A percentile compares a stretch with the other conserved stretches of the same genome.
Evolutionary conservation across 1,139 yeast genomes (phyloP).

Genomic region (Taphrina sp.): DNA sequence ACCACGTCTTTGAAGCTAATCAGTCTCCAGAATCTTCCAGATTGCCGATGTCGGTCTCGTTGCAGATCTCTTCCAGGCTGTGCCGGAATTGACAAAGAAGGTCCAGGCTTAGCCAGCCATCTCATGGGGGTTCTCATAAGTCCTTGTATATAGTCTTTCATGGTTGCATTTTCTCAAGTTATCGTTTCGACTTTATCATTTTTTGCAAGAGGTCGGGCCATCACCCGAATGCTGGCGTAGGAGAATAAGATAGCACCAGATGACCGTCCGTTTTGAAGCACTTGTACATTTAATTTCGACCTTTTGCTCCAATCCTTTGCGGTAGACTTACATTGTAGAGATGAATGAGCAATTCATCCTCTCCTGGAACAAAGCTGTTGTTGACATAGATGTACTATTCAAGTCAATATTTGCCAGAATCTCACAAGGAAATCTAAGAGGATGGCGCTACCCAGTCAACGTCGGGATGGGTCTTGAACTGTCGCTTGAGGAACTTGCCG

Average conservation of each 20-base stretch:
- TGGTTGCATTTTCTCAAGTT: no score
- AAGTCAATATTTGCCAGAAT: slow-evolving; percentile 42
- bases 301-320: slow-evolving; percentile 3
- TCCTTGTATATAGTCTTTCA: background rate
- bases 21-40: slow-evolving; percentile 57
- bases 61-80: slow-evolving; percentile 78
- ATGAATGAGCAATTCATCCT: slow-evolving; percentile 12
- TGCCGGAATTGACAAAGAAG: slow-evolving; percentile 79
- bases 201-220: no score
- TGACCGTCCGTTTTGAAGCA: slow-evolving; percentile 45
- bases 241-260: slow-evolving; percentile 45
- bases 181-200: no score
- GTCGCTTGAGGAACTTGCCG: slow-evolving; percentile 45
- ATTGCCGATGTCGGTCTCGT: slow-evolving; percentile 87
- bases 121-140: background rate
- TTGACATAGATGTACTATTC: slow-evolving; percentile 42
- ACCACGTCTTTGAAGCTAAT: slow-evolving; percentile 2
- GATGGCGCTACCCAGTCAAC: slow-evolving; percentile 47
- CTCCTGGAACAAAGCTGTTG: slow-evolving; percentile 34
- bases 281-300: slow-evolving; percentile 34
- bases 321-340: slow-evolving; percentile 1
- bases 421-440: slow-evolving; percentile 48
- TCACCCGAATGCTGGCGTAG: slow-evolving; percentile 47
- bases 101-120: background rate
- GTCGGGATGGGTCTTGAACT: slow-evolving; percentile 41